Evolutionary conservation across 1,284 basidiomycete genomes (phyloP).

Genomic region (Pseudozyma hubeiensis): DNA sequence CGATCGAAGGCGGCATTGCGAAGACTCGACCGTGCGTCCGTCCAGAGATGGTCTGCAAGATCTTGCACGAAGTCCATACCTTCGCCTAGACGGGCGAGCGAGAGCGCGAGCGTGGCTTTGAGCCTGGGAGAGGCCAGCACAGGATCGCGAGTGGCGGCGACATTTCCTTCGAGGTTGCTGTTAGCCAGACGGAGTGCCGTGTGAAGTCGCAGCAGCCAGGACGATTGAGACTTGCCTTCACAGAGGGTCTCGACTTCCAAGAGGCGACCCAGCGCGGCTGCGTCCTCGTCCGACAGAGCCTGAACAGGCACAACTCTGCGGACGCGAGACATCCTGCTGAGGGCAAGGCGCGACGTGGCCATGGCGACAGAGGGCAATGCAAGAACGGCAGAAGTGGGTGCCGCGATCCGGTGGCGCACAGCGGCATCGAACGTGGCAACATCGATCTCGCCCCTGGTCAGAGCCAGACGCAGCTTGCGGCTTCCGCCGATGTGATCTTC

Average conservation of each 20-base stretch:
- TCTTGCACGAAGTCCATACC: constrained; percentile 38
- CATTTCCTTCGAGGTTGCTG: constrained; percentile 21
- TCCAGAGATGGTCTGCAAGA: constrained; percentile 43
- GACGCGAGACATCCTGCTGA: constrained; percentile 11
- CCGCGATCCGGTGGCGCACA: constrained; percentile 17
- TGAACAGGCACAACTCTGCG: constrained; percentile 15
- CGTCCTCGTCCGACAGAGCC: constrained; percentile 15
- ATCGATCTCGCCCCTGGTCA: constrained; percentile 29
- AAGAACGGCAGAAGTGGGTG: constrained; percentile 20
- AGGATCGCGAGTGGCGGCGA: constrained; percentile 15
- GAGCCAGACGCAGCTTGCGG: constrained; percentile 30
- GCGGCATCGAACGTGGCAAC: constrained; percentile 25
- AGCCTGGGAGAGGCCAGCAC: constrained; percentile 16
- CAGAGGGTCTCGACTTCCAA: constrained; percentile 57
- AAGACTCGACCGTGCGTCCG: constrained; percentile 33
- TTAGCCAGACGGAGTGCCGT: constrained; percentile 50
- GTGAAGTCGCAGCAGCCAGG: constrained; percentile 47
- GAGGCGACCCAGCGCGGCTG: constrained; percentile 39
- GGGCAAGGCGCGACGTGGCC: constrained; percentile 22
- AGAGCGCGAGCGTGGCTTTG: constrained; percentile 51
- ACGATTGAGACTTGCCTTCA: constrained; percentile 40
- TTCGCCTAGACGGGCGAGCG: constrained; percentile 46
- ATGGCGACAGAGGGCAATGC: constrained; percentile 17
- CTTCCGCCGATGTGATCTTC: neutral
- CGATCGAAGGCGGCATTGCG: neutral